Conservation (phyloP, 2,329 filamentous ascomycete genomes). For the Xylariaceae sp. region DNA sequence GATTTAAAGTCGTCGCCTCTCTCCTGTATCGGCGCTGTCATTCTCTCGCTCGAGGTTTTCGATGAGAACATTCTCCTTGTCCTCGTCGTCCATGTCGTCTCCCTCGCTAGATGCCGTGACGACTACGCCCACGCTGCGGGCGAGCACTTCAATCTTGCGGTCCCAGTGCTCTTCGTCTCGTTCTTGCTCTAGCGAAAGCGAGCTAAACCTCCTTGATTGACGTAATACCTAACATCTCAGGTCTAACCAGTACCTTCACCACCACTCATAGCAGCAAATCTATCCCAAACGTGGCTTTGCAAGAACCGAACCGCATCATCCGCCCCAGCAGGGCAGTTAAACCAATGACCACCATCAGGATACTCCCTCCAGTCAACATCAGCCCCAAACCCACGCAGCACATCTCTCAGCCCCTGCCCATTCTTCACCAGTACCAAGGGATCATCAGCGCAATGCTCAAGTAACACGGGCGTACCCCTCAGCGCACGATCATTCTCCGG, state of each 20-base stretch:
- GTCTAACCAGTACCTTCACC: too few relatives aligned
- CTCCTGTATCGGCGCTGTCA: slow-evolving; percentile 61
- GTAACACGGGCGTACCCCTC: slow-evolving; percentile 39
- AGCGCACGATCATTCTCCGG: slow-evolving; percentile 28
- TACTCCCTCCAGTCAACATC: slow-evolving; percentile 42
- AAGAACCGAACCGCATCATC: slow-evolving; percentile 39
- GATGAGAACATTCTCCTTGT: slow-evolving; percentile 60
- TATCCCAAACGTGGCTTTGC: slow-evolving; percentile 6
- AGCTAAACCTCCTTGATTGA: slow-evolving; percentile 24
- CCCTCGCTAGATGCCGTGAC: slow-evolving; percentile 36
- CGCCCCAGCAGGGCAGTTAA: slow-evolving; percentile 40
- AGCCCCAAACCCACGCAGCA: slow-evolving; percentile 35
- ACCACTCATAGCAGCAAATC: neutral
- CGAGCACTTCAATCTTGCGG: slow-evolving; percentile 74
- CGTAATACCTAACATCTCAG: too few relatives aligned
- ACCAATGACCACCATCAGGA: slow-evolving; percentile 41
- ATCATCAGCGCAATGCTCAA: slow-evolving; percentile 46
- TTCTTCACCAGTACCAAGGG: slow-evolving; percentile 36
- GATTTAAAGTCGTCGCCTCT: too few relatives aligned
- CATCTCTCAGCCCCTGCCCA: slow-evolving; percentile 35
- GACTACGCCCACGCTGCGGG: slow-evolving; percentile 49
- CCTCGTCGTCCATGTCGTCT: slow-evolving; percentile 43
- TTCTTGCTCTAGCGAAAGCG: slow-evolving; percentile 76
- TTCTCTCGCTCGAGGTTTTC: slow-evolving; percentile 69
- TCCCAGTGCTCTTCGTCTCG: slow-evolving; percentile 81